Base-by-base conservation (phyloP, 2,329 filamentous ascomycete species). In the Diplocarpon mali region DNA sequence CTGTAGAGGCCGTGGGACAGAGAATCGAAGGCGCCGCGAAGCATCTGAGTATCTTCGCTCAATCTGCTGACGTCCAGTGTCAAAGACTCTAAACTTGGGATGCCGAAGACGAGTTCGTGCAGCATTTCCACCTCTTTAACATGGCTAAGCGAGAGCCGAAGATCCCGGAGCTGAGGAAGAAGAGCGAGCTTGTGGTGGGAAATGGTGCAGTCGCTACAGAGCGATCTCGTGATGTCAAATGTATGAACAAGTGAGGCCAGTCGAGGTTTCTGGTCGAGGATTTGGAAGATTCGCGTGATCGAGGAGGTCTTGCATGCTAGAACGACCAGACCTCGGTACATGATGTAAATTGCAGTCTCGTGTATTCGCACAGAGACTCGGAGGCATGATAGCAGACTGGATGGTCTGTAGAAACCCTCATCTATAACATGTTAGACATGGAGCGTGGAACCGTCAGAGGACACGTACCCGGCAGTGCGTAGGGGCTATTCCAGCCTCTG, bases 291-390 rank as follows among this genome's bases (percentile, higher is more conserved):
- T 3, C 29, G 20, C 9, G 15, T 38, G n/a, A 37, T 29, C 9
- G 38, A 39, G 6, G 35, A 20, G 36, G n/a, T 10, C 13, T 35
- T 42, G n/a, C 34, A 14, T 5, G 39, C 31, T 8, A 16, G 28
- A 20, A 48, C 27, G 9, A 40, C 43, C 7, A 39, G 42, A 11
- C 32, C n/a, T n/a, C 35, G 42, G 27, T 45, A 48, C 12, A 38
- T 12, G 15, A 48, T 29, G 13, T 24, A 38, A 13, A 42, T n/a
- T 4, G 46, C 38, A 13, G 42, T 15, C 12, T 35, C 14, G 28
- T 45, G 32, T 12, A 48, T 11, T 11, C 39, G 44, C 7, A 15
- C 39, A 2, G 46, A 48, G 14, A 31, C 20, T 13, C 32, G 27
- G 6, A 48, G 39, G 16, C 30, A 40, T n/a, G 46, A 24, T 2